phyloP scores from a whole-genome alignment of 768 basidiomycete genomes.

The Bullera alba region DNA sequence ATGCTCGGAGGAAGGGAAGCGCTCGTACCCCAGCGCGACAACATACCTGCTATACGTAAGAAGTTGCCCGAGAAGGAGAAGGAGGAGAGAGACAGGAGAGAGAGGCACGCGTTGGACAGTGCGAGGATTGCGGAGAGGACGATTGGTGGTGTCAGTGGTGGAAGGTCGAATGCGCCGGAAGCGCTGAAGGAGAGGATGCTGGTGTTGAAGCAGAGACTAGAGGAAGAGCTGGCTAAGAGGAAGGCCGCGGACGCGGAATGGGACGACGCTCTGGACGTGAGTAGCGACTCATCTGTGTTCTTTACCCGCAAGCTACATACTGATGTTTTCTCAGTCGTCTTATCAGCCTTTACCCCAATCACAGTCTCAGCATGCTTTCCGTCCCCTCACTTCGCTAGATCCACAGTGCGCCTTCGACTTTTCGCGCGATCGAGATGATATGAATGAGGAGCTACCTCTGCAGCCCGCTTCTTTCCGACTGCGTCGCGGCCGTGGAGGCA shows the following conservation, averaged over 20 bases:
- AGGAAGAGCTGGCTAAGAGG: constrained; percentile 56
- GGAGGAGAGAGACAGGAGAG: constrained; percentile 41
- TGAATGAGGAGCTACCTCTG: constrained; percentile 35
- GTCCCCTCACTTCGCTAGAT: constrained; percentile 48
- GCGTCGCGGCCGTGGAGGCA: constrained; percentile 76
- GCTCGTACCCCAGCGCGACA: constrained; percentile 9
- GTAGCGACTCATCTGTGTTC: constrained; percentile 19
- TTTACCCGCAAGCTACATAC: not conserved
- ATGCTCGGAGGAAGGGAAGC: constrained; percentile 41
- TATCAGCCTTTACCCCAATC: constrained; percentile 62
- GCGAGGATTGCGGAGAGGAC: constrained; percentile 11
- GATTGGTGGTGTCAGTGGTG: constrained; percentile 30
- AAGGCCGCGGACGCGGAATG: constrained; percentile 72
- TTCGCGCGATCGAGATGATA: constrained; percentile 6
- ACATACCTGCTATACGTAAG: constrained; percentile 22
- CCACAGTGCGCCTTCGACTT: constrained; percentile 26
- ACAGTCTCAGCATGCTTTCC: constrained; percentile 49
- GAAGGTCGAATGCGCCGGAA: constrained; percentile 47
- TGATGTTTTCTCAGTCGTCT: constrained; percentile 52
- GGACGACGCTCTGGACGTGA: constrained; percentile 80
- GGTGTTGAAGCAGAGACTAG: constrained; percentile 59
- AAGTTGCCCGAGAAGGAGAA: constrained; percentile 21
- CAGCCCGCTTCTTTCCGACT: constrained; percentile 55
- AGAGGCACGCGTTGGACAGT: constrained; percentile 15
- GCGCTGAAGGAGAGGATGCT: constrained; percentile 54